Percentiles rank a stretch among this genome's conserved stretches.
Evolutionary conservation across 805 yeast genomes (phyloP).

Genomic region (Candida dajiaensis): DNA sequence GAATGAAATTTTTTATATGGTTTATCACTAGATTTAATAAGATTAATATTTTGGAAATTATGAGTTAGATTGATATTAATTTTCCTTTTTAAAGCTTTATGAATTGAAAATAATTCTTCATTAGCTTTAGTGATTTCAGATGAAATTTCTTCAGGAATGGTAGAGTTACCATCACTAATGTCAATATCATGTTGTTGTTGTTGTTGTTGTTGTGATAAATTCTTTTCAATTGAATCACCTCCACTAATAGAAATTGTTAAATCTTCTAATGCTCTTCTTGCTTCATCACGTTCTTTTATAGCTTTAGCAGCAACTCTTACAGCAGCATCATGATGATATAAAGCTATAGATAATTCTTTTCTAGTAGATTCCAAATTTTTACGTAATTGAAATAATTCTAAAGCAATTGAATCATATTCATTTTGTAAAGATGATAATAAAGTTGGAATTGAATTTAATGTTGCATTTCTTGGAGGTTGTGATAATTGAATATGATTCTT

Average conservation of each 20-base stretch:
- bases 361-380: slow-evolving; percentile 62
- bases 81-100: slow-evolving; percentile 19
- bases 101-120: slow-evolving; percentile 14
- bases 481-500: slow-evolving; percentile 25
- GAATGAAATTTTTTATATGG: slow-evolving; percentile 14
- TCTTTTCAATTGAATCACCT: slow-evolving; percentile 7
- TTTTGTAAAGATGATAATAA: slow-evolving; percentile 70
- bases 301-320: slow-evolving; percentile 75
- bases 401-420: slow-evolving; percentile 84
- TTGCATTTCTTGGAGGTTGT: slow-evolving; percentile 36
- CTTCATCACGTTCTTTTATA: slow-evolving; percentile 70
- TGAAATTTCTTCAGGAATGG: slow-evolving; percentile 7
- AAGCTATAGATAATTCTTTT: slow-evolving; percentile 68
- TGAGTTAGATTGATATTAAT: slow-evolving; percentile 12
- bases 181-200: slow-evolving; percentile 3
- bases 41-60: slow-evolving; percentile 4
- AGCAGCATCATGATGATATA: slow-evolving; percentile 89
- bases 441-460: slow-evolving; percentile 68
- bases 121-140: slow-evolving; percentile 10
- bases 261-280: slow-evolving; percentile 56
- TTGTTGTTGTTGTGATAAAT: slow-evolving; percentile 1
- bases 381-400: slow-evolving; percentile 72
- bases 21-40: slow-evolving; percentile 4
- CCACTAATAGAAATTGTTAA: slow-evolving; percentile 38
- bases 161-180: slow-evolving; percentile 2